A percentile compares a stretch with the other conserved stretches of the same genome.
Conservation (phyloP, 1,284 basidiomycete genomes). For the Pholiota adiposa region DNA sequence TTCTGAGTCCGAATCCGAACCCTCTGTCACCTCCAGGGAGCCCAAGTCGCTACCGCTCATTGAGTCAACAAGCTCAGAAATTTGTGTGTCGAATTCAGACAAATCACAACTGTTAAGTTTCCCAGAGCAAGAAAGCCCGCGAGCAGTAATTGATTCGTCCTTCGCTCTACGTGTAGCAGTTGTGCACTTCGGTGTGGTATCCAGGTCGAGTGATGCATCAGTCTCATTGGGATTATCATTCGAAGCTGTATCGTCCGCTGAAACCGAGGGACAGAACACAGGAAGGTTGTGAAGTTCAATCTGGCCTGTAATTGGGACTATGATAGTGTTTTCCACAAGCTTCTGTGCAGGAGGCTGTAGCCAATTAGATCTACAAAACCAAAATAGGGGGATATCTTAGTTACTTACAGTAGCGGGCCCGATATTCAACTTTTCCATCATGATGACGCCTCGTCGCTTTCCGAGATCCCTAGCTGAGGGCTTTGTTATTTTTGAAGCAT, state of each 20-base stretch:
- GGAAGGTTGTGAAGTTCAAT: neutral
- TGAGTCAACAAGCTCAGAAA: slow-evolving; percentile 30
- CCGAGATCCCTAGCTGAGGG: slow-evolving; percentile 21
- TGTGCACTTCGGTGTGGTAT: neutral
- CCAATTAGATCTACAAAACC: neutral
- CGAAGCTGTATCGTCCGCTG: neutral
- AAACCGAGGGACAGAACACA: neutral
- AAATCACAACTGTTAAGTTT: neutral
- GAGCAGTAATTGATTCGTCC: too few species aligned
- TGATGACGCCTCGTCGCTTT: slow-evolving; percentile 29
- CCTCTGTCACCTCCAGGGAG: slow-evolving; percentile 33
- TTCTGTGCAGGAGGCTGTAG: neutral
- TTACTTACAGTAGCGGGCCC: slow-evolving; percentile 14
- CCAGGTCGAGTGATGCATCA: neutral
- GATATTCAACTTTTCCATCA: slow-evolving; percentile 19
- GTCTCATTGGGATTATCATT: neutral
- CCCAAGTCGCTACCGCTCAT: slow-evolving; percentile 37
- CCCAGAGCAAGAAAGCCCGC: too few species aligned
- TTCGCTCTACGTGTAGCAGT: neutral
- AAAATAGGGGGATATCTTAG: neutral
- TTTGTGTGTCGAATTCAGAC: slow-evolving; percentile 31
- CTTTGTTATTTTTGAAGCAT: slow-evolving; percentile 4
- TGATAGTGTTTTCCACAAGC: neutral
- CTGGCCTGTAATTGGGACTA: neutral
- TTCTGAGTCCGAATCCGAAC: slow-evolving; percentile 11